Conservation (phyloP, 345 rosid genomes). For the Cardamine chenopodiifolia region DNA sequence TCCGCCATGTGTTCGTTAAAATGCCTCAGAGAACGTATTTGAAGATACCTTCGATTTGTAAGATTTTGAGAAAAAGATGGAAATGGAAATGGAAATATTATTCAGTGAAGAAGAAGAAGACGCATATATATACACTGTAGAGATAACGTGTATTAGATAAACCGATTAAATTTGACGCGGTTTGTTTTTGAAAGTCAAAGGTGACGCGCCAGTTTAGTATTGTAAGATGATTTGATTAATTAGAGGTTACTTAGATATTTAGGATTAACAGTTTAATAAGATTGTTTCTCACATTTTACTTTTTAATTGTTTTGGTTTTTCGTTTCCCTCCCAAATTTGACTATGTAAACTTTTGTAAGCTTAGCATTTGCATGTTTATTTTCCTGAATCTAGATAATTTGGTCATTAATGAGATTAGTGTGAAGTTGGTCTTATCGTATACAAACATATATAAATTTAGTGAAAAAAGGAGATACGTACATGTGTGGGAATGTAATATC, state of each 20-base stretch:
- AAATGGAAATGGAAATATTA: not conserved
- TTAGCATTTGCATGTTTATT: not conserved
- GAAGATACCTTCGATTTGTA: not conserved
- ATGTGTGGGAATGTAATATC: slow-evolving; percentile 16
- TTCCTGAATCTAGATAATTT: not conserved
- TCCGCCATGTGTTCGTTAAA: slow-evolving; percentile 52
- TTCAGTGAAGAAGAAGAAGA: not conserved
- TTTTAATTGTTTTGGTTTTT: not conserved
- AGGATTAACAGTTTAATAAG: not conserved
- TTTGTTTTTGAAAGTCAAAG: slow-evolving; percentile 36
- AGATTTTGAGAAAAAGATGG: not conserved
- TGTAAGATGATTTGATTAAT: slow-evolving; percentile 7
- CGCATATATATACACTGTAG: not conserved
- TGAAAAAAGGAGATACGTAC: not conserved
- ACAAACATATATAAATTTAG: not conserved
- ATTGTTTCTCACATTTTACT: not conserved
- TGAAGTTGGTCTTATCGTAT: not conserved
- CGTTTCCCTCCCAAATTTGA: not conserved
- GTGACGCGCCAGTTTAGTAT: slow-evolving; percentile 12
- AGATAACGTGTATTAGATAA: slow-evolving; percentile 37
- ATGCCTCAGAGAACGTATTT: not conserved
- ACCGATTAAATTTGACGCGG: slow-evolving; percentile 39
- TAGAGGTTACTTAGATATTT: slow-evolving; percentile 30
- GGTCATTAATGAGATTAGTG: not conserved
- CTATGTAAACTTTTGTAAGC: not conserved